Base-by-base conservation (phyloP, 352 stramenopile species). In the Pythium aristosporum region DNA sequence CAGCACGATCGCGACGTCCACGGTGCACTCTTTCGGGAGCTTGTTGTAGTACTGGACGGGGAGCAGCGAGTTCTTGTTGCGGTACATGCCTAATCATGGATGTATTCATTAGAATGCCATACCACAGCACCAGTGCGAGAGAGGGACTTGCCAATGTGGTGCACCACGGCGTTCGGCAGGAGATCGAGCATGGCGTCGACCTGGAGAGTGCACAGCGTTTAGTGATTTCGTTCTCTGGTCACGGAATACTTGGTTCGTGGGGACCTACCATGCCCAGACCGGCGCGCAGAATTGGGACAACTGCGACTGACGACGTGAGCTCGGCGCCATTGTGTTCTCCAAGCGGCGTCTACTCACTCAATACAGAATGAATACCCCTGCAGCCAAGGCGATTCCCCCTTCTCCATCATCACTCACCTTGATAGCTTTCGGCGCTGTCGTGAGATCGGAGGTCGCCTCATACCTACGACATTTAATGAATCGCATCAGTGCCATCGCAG, bases 1-100 rank as follows among this genome's bases (percentile, higher is more conserved):
- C 34, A 99, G 74, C 25, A 99, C 80, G 63, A 98, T 98, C 10
- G 97, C 97, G 37, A 96, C 87, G 57, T 98, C 91, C 16, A 82
- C 75, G 41, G 91, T 82, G 75, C 94, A 97, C 65, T 97, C 82
- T 59, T 98, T 97, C 3, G 97, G 97, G 3, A 99, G 79, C 65
- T 98, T 96, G 86, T 99, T 99, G 81, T 99, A 99, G 83, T 99
- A 99, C 68, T 99, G 93, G n/a, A 99, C 94, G 4, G 96, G 96
- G 30, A 98, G 67, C 10, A 98, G 76, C 47, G 82, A 93, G 49
- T 93, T 79, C 59, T 97, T 97, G 73, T 92, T 91, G 57, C 87
- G 85, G 73, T 96, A 97, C 83, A 94, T 94, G 49, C 85, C 85
- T 92, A 43, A 0, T 30, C 44, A 50, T 30, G 13, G 10, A 10